These are phyloP conservation scores for Auriscalpium microsporum DNA, from an alignment of 768 basidiomycete species.

Conservation along the genomic window DNA sequence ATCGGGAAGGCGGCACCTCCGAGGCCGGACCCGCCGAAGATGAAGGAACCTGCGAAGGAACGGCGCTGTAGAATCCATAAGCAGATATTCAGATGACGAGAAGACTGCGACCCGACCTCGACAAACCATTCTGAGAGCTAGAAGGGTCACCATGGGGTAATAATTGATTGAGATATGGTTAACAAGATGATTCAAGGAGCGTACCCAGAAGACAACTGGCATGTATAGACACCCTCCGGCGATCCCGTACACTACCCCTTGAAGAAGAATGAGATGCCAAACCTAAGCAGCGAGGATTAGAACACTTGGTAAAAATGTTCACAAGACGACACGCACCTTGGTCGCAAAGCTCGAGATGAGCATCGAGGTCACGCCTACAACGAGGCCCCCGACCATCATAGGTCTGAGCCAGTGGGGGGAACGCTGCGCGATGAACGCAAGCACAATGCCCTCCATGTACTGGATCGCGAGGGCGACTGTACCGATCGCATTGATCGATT, in stretches of 20 bases:
- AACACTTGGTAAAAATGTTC: too few relatives aligned
- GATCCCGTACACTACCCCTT: constrained; percentile 17
- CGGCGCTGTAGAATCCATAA: constrained; percentile 1
- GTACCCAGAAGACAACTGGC: constrained; percentile 1
- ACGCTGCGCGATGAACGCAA: constrained; percentile 13
- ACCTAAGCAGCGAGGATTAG: constrained; percentile 3
- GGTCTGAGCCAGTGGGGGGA: constrained; percentile 14
- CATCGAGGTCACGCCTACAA: constrained; percentile 9
- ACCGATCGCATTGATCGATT: constrained; percentile 1
- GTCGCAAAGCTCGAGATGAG: constrained; percentile 17
- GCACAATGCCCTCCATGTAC: constrained; percentile 1
- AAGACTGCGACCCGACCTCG: neutral
- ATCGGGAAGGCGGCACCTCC: constrained; percentile 18
- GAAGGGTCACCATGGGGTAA: neutral
- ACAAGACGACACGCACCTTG: constrained; percentile 1
- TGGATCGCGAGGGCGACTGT: neutral
- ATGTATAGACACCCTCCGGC: constrained; percentile 9
- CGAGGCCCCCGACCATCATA: constrained; percentile 15
- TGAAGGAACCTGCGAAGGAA: constrained; percentile 17
- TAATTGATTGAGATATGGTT: constrained; percentile 5
- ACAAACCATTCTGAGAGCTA: constrained; percentile 18
- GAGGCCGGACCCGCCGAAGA: constrained; percentile 18
- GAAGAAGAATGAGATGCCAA: constrained; percentile 17
- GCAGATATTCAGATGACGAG: neutral
- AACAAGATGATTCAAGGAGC: neutral